Evolutionary conservation across 208 protist species (phyloP), one percentile per base, ranked within the genome.

Genomic region (Phytomonas francai): DNA sequence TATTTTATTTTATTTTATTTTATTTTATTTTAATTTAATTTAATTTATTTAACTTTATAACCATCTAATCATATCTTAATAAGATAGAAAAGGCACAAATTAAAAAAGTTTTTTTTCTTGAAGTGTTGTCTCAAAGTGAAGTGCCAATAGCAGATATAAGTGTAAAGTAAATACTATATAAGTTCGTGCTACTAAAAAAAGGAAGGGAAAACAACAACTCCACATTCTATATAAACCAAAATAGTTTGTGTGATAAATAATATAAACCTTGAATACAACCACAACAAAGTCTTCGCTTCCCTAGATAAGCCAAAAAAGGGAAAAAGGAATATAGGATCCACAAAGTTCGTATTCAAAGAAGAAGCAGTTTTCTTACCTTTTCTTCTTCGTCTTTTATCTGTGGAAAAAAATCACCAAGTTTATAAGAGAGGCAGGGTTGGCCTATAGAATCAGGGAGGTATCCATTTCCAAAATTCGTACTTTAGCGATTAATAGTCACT

Each of bases 1-100:
- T 30, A 28, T 12, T 70, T 56, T 59, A 25, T 63, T n/a, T 62
- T 60, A 11, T 59, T 56, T 70, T 27, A 25, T n/a, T 69, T 51
- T 59, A 22, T 61, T 31, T 60, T 59, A 6, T 57, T 51, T 57
- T 60, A 33, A 64, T 25, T n/a, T n/a, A n/a, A n/a, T n/a, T 70
- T 30, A 28, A 11, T 70, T 56, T 59, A 25, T 63, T n/a, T 62
- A 39, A 11, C 36, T 56, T 70, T 49, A 49, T 6, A 49, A 49
- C 39, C 39, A 49, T 49, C 39, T 49, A 49, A 49, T 49, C 16
- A 12, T 49, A 49, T 49, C 2, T 49, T 49, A 49, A 49, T 49
- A 49, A 49, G 3, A 49, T 49, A 49, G 39, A 49, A 49, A 19
- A 49, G 4, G 16, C 39, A 49, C 39, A 49, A 2, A 19, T 19